Evolutionary conservation across 2,329 filamentous ascomycete genomes (phyloP).

Genomic region (Aspergillus proliferans): DNA sequence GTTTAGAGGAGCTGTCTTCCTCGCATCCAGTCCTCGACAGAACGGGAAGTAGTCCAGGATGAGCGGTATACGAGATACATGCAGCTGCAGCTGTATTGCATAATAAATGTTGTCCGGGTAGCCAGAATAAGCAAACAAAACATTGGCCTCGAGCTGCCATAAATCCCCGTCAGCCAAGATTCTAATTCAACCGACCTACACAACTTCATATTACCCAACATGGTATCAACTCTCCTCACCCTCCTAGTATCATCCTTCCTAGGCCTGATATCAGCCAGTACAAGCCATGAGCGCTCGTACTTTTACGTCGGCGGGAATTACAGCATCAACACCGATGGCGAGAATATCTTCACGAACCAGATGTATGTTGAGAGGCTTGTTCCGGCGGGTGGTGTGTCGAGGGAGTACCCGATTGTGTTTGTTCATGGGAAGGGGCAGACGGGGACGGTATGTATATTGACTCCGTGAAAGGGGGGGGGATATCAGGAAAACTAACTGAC

Average conservation of each 20-base stretch:
- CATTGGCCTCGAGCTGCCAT: no score
- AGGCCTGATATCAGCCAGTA: not conserved
- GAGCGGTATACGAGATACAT: no score
- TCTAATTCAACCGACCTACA: no score
- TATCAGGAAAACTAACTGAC: not conserved
- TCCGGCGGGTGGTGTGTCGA: conserved; percentile 12
- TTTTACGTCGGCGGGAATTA: conserved; percentile 27
- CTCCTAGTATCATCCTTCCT: not conserved
- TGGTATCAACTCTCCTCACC: not conserved
- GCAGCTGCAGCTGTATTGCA: no score
- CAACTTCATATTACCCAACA: not conserved
- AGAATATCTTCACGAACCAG: conserved; percentile 22
- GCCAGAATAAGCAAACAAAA: no score
- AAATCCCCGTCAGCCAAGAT: no score
- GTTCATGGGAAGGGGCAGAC: conserved; percentile 27
- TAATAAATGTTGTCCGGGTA: no score
- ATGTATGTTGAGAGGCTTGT: conserved; percentile 32
- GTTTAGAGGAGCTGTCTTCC: no score
- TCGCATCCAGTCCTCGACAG: no score
- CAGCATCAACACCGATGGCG: conserved; percentile 7
- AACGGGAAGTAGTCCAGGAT: no score
- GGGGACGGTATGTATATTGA: conserved; percentile 19
- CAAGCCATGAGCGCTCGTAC: conserved; percentile 12
- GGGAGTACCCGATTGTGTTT: conserved; percentile 27
- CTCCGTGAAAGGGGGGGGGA: no score